Evolutionary conservation across 495 filamentous ascomycete species (phyloP), one percentile per base, ranked within the genome.

Genomic region (Podospora sp.): DNA sequence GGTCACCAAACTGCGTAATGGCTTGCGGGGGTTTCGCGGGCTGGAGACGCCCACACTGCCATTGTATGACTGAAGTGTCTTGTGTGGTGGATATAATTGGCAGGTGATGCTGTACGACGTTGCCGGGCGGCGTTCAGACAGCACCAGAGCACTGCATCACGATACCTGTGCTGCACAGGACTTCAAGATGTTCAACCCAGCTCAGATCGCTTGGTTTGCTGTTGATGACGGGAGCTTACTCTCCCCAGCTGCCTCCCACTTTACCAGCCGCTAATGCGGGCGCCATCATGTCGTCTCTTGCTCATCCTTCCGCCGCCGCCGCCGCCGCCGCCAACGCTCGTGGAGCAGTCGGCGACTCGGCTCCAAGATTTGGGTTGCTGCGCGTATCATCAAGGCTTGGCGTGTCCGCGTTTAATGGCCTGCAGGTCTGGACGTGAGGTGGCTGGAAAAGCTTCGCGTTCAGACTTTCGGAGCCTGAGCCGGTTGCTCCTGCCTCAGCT

Each of bases 401-500:
- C 72, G 69, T 70, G 70, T 74, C 67, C 70, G 74, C 71, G 70
- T 76, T 77, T 63, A 76, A 76, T 76, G 69, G 73, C 29, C 29
- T 74, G 67, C 62, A 64, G 68, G 26, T 27, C 22, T 46, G 63
- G 52, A 27, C 57, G 63, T 35, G 36, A 33, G 56, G 49, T 6
- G 59, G n/a, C 36, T 33, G 52, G 46, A 22, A 40, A 12, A 24
- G 49, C 59, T 40, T 18, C 16, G 59, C 29, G 20, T 50, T 25
- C 20, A 33, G 60, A 62, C n/a, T 3, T 50, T 62, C 35, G 21
- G 22, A 16, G n/a, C 2, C 63, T 46, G 21, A 27, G 11, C 52
- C 24, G 35, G 60, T n/a, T 50, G 21, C 51, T 29, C 33, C 51
- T 52, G 61, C 33, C 46, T 14, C 7, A 25, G 50, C 26, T 12